These are phyloP conservation scores for Plasmodium yoelii DNA, from an alignment of 169 alveolate species.

Conservation along the genomic window DNA sequence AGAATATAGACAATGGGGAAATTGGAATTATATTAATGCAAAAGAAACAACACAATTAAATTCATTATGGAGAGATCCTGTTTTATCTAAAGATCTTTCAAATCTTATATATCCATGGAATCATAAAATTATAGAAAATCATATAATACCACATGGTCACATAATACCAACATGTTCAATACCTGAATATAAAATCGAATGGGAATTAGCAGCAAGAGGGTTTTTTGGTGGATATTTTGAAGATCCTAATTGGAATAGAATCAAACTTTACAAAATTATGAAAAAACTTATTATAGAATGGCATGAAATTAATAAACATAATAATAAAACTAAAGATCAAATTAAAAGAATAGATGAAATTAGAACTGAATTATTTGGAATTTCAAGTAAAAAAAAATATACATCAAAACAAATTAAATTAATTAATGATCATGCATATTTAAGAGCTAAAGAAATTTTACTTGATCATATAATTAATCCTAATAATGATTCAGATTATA, in stretches of 20 bases:
- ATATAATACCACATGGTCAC: conserved; percentile 48
- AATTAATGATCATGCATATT: conserved; percentile 64
- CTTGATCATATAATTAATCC: conserved; percentile 58
- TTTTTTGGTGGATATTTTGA: conserved; percentile 81
- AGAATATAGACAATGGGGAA: conserved; percentile 87
- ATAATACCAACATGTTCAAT: conserved; percentile 67
- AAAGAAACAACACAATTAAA: conserved; percentile 72
- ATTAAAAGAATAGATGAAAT: conserved; percentile 3
- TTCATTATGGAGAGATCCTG: conserved; percentile 76
- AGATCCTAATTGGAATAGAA: conserved; percentile 75
- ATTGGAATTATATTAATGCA: conserved; percentile 78
- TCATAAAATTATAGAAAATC: conserved; percentile 72
- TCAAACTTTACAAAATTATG: conserved; percentile 25
- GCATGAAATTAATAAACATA: conserved; percentile 19
- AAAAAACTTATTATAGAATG: conserved; percentile 62
- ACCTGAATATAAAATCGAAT: conserved; percentile 83
- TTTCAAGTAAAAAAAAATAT: conserved; percentile 49
- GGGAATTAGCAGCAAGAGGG: conserved; percentile 83
- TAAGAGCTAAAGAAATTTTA: conserved; percentile 69
- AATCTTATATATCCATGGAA: conserved; percentile 73
- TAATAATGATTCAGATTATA: conserved; percentile 63
- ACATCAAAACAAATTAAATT: conserved; percentile 63
- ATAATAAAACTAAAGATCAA: background rate
- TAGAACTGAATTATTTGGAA: conserved; percentile 53
- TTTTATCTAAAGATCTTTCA: conserved; percentile 49